phyloP scores from a whole-genome alignment of 305 asterid species.

The Plantago coronopus region DNA sequence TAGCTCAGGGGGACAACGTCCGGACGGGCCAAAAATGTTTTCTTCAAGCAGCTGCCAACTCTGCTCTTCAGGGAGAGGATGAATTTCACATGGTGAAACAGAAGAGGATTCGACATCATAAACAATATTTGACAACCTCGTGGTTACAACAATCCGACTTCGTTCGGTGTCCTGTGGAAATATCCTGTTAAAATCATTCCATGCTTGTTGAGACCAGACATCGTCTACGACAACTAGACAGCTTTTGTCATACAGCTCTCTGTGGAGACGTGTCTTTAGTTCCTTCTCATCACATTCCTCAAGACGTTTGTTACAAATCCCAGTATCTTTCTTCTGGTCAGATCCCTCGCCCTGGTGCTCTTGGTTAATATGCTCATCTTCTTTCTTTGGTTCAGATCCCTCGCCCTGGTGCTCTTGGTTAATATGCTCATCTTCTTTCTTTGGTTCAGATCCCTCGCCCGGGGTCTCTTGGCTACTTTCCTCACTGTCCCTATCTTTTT shows the following conservation, averaged over 20 bases:
- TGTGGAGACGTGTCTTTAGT: constrained; percentile 1
- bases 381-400: no score
- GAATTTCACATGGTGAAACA: constrained; percentile 2
- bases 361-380: no score
- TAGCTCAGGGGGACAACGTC: neutral
- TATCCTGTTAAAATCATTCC: constrained; percentile 21
- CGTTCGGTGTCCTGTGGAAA: constrained; percentile 25
- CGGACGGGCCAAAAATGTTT: constrained; percentile 8
- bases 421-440: no score
- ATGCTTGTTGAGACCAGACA: constrained; percentile 24
- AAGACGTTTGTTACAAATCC: no score
- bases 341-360: no score
- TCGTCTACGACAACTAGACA: constrained; percentile 33
- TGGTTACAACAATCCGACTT: constrained; percentile 28
- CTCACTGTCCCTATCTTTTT: neutral
- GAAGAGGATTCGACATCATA: neutral
- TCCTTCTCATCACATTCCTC: no score
- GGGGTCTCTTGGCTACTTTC: neutral
- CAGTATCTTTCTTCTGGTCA: no score
- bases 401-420: no score
- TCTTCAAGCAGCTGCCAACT: constrained; percentile 27
- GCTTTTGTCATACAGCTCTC: constrained; percentile 18
- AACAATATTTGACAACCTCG: constrained; percentile 19
- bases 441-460: neutral
- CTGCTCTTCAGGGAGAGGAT: constrained; percentile 1